phyloP scores from a whole-genome alignment of 2,329 filamentous ascomycete genomes.

The Aureobasidium sp. region DNA sequence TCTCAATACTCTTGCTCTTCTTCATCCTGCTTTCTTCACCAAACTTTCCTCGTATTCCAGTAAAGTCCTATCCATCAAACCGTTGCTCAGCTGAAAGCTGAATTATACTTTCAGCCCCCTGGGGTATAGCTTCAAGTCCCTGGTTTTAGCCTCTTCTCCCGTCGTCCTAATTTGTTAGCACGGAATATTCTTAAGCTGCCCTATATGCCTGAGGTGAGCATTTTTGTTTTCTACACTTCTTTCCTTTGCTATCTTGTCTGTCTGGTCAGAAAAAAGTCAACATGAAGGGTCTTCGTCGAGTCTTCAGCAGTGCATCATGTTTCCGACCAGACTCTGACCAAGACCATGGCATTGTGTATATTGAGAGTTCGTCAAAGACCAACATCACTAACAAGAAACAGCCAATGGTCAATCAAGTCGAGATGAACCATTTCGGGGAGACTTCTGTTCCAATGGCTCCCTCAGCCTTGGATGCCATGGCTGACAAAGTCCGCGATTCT shows the following conservation, averaged over 20 bases:
- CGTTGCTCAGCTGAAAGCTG: slow-evolving; percentile 3
- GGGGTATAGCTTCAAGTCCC: slow-evolving; percentile 4
- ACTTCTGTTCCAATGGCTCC: slow-evolving; percentile 14
- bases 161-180: background rate
- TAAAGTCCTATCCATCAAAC: background rate
- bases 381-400: slow-evolving; percentile 3
- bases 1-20: background rate
- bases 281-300: slow-evolving; percentile 10
- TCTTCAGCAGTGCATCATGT: slow-evolving; percentile 4
- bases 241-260: background rate
- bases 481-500: slow-evolving; percentile 19
- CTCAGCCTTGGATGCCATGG: slow-evolving; percentile 20
- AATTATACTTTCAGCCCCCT: slow-evolving; percentile 5
- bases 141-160: slow-evolving; percentile 1
- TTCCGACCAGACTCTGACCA: background rate
- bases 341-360: background rate
- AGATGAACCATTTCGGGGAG: slow-evolving; percentile 9
- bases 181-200: background rate
- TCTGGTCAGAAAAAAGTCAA: background rate
- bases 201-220: slow-evolving; percentile 1
- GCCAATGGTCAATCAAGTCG: slow-evolving; percentile 9
- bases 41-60: background rate
- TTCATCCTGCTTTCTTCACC: background rate
- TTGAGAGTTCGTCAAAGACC: background rate
- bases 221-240: background rate